These are phyloP conservation scores for Penicillium sclerotiorum DNA, from an alignment of 2,329 filamentous ascomycete genomes.

Conservation along the genomic window DNA sequence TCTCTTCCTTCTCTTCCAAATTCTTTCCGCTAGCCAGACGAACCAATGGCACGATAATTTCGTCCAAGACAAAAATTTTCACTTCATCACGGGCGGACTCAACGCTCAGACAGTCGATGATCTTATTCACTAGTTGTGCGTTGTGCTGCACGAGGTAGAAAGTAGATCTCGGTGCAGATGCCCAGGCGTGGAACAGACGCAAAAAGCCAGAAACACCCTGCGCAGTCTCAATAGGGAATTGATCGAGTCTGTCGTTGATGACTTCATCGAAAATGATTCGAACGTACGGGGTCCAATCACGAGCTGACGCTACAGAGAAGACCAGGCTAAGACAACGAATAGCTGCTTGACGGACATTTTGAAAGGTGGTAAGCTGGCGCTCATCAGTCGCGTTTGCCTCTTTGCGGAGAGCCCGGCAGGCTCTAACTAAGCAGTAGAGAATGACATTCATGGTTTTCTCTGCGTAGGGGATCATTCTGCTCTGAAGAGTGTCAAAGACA, in stretches of 20 bases:
- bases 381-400: slow-evolving; percentile 34
- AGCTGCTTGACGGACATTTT: slow-evolving; percentile 60
- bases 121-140: slow-evolving; percentile 62
- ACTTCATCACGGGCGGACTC: slow-evolving; percentile 83
- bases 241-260: slow-evolving; percentile 74
- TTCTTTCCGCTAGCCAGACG: slow-evolving; percentile 59
- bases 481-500: slow-evolving; percentile 81
- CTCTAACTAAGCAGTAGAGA: slow-evolving; percentile 76
- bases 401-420: slow-evolving; percentile 58
- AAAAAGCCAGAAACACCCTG: slow-evolving; percentile 85
- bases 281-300: slow-evolving; percentile 73
- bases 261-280: slow-evolving; percentile 72
- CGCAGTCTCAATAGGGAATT: slow-evolving; percentile 80
- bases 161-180: slow-evolving; percentile 66
- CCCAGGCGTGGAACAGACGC: slow-evolving; percentile 80
- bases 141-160: slow-evolving; percentile 70
- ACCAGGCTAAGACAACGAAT: slow-evolving; percentile 80
- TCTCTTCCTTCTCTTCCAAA: slow-evolving; percentile 53
- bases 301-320: slow-evolving; percentile 71
- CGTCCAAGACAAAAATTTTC: slow-evolving; percentile 74
- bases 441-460: slow-evolving; percentile 72
- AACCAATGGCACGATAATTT: slow-evolving; percentile 72
- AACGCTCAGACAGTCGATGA: slow-evolving; percentile 72
- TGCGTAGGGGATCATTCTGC: slow-evolving; percentile 69
- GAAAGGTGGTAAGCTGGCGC: slow-evolving; percentile 37